Conservation (phyloP, 371 early-diverging fungal genomes). For the Actinomortierella ambigua region DNA sequence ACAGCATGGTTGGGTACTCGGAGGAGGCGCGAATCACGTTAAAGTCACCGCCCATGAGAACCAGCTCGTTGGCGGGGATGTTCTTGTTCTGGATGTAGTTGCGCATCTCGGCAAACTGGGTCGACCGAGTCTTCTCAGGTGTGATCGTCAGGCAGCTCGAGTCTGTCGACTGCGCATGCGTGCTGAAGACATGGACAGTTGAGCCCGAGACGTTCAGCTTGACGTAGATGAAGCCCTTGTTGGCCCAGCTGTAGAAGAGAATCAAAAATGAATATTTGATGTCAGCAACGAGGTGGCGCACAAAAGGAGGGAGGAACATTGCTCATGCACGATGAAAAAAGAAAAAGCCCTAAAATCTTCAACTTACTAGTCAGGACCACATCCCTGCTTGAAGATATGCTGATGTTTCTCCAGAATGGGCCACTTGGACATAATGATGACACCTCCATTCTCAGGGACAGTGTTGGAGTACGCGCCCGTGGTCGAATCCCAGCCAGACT, state of each 20-base stretch:
- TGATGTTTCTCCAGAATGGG: slow-evolving; percentile 35
- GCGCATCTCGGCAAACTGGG: slow-evolving; percentile 18
- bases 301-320: not conserved
- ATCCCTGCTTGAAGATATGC: slow-evolving; percentile 26
- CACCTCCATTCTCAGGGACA: slow-evolving; percentile 34
- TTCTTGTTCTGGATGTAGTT: slow-evolving; percentile 27
- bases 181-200: slow-evolving; percentile 37
- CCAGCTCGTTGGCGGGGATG: slow-evolving; percentile 34
- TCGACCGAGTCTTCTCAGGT: slow-evolving; percentile 18
- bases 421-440: slow-evolving; percentile 40
- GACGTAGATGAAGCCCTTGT: slow-evolving; percentile 43
- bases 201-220: slow-evolving; percentile 21
- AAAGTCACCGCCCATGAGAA: slow-evolving; percentile 41
- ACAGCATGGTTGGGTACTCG: slow-evolving; percentile 24
- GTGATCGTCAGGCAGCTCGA: slow-evolving; percentile 14
- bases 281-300: not conserved
- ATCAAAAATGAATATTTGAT: too few relatives aligned
- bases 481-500: slow-evolving; percentile 42
- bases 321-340: not conserved
- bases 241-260: slow-evolving; percentile 17
- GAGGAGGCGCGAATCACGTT: slow-evolving; percentile 19
- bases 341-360: not conserved
- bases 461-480: slow-evolving; percentile 25
- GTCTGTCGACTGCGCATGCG: slow-evolving; percentile 36
- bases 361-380: slow-evolving; percentile 39